These are phyloP conservation scores for Picea abies DNA, from an alignment of 83 land plant genomes.

Conservation along the genomic window DNA sequence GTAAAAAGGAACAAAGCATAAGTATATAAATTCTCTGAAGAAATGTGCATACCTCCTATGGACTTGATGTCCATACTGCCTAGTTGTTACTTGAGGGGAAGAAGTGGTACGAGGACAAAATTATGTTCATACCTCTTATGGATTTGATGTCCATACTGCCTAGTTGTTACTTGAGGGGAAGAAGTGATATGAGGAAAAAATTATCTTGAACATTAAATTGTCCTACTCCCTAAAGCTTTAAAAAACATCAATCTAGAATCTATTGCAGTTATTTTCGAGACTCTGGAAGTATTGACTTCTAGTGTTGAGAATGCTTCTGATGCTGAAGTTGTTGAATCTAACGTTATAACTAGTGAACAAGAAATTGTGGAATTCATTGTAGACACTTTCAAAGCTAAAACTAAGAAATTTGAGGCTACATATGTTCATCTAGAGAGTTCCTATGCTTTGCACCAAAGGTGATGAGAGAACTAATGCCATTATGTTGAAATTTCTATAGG, in stretches of 20 bases:
- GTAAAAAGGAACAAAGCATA: no score
- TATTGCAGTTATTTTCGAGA: neutral
- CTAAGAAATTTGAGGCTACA: conserved; percentile 16
- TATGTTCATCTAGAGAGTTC: conserved; percentile 53
- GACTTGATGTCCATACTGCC: neutral
- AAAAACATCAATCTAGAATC: neutral
- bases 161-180: no score
- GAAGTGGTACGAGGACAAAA: conserved; percentile 3
- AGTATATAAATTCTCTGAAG: no score
- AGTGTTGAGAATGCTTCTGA: neutral
- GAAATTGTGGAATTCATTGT: no score
- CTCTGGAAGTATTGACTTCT: conserved; percentile 5
- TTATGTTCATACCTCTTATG: neutral
- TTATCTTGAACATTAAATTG: neutral
- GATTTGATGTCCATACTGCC: neutral
- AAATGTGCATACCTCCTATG: neutral
- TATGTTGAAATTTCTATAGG: conserved; percentile 34
- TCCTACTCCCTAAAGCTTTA: neutral
- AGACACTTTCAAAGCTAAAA: neutral
- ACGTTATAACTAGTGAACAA: neutral
- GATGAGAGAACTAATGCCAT: conserved; percentile 40
- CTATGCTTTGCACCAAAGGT: conserved; percentile 35
- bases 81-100: conserved; percentile 35
- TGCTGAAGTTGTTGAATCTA: neutral
- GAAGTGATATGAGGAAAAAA: no score